Base-by-base conservation (phyloP, 2,329 filamentous ascomycete species). In the Paracamarosporium sp. region DNA sequence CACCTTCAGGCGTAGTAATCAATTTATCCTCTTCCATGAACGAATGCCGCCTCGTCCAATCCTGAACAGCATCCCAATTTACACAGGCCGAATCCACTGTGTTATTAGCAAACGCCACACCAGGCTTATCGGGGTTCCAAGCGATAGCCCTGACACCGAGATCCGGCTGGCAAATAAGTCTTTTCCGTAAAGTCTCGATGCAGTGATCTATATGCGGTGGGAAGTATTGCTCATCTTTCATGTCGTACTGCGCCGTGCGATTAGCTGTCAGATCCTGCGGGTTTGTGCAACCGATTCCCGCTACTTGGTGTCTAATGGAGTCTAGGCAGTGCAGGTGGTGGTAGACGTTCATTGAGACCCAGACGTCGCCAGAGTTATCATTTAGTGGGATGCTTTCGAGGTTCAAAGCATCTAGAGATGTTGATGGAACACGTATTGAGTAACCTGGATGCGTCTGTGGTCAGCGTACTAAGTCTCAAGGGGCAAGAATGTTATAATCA, bases 171-270 rank as follows among this genome's bases (percentile, higher is more conserved):
- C 56, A 58, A 11, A 58, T 51, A 2, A 58, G 56, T 30, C 50
- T 54, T 24, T 31, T 50, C 1, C 56, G 45, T 20, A 58, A 30
- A 8, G 56, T 54, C 27, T 55, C 56, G 22, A 58, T 54, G 44
- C 56, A 58, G 51, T 58, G 56, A 41, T 58, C 56, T 15, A 58
- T 58, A 33, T 58, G 56, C 4, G 56, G 43, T 7, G 55, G 55
- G 28, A 53, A 57, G 22, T 48, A 53, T n/a, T 53, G 48, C 20
- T 53, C 50, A 15, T 45, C 30, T 17, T 45, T 28, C 20, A 20
- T 27, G 2, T 36, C 50, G 20, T 45, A 45, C 8, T 46, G 38
- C 7, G 1, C 50, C 13, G 41, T 54, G 11, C 22, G 31, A 24
- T 54, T 54, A 22, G 28, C 11, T 3, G 27, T 22, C 11, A 31